Base-by-base conservation (phyloP, 257 asterid genomes). In the Ligustrum vulgare region DNA sequence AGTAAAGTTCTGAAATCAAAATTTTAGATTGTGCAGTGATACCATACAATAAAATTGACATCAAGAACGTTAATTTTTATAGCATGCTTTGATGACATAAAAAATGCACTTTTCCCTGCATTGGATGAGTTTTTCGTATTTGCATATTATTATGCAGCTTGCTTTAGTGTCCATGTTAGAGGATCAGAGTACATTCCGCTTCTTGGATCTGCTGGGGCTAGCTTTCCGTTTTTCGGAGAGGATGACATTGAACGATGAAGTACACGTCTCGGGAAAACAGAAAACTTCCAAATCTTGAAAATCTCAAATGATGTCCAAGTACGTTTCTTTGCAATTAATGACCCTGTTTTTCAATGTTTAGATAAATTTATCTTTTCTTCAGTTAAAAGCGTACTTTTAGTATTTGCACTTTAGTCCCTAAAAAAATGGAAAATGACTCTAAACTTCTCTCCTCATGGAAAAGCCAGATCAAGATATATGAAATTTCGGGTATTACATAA, bases 161-260 rank as follows among this genome's bases (percentile, higher is more conserved):
- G 98, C 91, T 92, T 79, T 69, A 82, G 94, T 43, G 99, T 94
- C 75, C 98, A 93, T 80, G 97, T 94, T 18, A 87, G 99, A 84
- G 98, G 98, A 69, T 92, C 96, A 0, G 99, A 94, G 87, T 91
- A 92, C 72, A 87, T 90, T 70, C 98, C 96, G 0, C 86, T 83
- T 63, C 87, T 85, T 62, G 98, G 93, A 81, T 83, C 96, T 34
- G 96, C 84, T 70, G 95, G 88, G 67, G 3, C 93, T 43, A 79
- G 77, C 80, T 86, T 79, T 62, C 77, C 91, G 8, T 77, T 82
- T 75, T 71, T 86, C 56, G 91, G 91, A 35, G 73, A 81, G 65
- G 74, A 89, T 2, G 91, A 84, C 64, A 72, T 76, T 25, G 96
- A 89, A 16, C 86, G 82, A 87, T 66, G 70, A 60, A 67, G 76